Evolutionary conservation across 2,329 filamentous ascomycete species (phyloP).

Genomic region (Emmonsiellopsis sp.): DNA sequence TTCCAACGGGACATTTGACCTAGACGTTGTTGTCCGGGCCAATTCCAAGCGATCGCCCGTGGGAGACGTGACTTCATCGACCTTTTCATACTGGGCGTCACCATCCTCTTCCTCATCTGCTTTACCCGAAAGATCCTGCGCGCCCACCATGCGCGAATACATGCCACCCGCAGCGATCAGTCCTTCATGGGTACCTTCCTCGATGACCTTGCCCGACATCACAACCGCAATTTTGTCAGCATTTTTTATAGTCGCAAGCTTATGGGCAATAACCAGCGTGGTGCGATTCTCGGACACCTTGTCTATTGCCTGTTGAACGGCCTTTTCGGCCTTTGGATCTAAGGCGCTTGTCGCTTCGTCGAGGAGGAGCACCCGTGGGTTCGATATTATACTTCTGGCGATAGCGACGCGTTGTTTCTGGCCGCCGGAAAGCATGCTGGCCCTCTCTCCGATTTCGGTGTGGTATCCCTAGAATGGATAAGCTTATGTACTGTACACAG

Average conservation of each 20-base stretch:
- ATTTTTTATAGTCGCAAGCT: constrained; percentile 75
- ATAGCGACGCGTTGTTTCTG: constrained; percentile 90
- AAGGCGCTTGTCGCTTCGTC: constrained; percentile 83
- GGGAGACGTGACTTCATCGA: not conserved
- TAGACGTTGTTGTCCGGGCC: constrained; percentile 1
- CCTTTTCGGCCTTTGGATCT: constrained; percentile 76
- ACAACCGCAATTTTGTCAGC: constrained; percentile 89
- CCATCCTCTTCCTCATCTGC: constrained; percentile 18
- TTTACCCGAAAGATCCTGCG: constrained; percentile 28
- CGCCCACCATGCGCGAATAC: constrained; percentile 72
- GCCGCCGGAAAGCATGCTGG: constrained; percentile 75
- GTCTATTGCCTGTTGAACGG: constrained; percentile 77
- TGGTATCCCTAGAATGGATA: constrained; percentile 51
- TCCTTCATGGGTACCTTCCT: constrained; percentile 73
- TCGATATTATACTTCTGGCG: constrained; percentile 70
- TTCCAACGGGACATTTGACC: constrained; percentile 2
- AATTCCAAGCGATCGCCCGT: not conserved
- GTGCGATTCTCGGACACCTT: constrained; percentile 69
- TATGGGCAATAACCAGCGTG: constrained; percentile 81
- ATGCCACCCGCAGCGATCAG: constrained; percentile 58
- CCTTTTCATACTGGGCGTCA: constrained; percentile 30
- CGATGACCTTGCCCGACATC: constrained; percentile 67
- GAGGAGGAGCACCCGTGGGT: constrained; percentile 74
- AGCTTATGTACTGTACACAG: no score
- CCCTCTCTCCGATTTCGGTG: constrained; percentile 78